Evolutionary conservation across 2,329 filamentous ascomycete genomes (phyloP), one percentile per base, ranked within the genome.

Genomic region (Calonectria pseudoturangicola): DNA sequence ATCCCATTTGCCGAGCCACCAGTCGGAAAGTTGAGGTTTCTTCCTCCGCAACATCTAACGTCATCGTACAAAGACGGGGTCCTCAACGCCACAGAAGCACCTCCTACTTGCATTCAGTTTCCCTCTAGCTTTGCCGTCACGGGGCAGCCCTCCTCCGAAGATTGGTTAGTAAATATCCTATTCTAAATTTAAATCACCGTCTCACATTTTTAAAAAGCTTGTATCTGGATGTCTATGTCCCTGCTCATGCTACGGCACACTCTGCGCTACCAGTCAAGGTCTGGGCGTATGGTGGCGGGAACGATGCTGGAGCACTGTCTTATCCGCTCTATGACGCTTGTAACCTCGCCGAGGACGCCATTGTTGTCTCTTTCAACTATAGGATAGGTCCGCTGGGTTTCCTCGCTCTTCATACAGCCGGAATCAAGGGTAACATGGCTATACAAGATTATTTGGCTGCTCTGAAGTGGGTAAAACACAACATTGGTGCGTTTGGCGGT

Each of bases 401-500:
- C 43, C 64, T 75, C 3, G 58, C 64, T 1, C 66, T 76, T 18
- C 36, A 47, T 7, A 64, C 18, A 8, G 74, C 73, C 4, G 73
- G 73, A 12, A 70, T 77, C 7, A 30, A 70, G 16, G 76, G 75
- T 21, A 76, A 77, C 67, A 72, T 75, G 48, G 74, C 68, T 6
- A 73, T 76, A 9, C 73, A 73, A 30, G 74, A 75, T 39, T 68
- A 71, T 27, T 36, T 75, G 5, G 63, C 65, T 15, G 74, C 74
- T 6, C 45, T 75, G 4, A 41, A 48, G 18, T 75, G 74, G 74
- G 71, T 75, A 2, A 72, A 74, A 36, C 39, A 51, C 9, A 77
- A 78, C 25, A 73, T 77, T 43, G 72, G 27, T 7, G 63, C 68
- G 8, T 75, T 88, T 71, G 84, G 84, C 9, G 88, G 87, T 18